Evolutionary conservation across 1,284 basidiomycete genomes (phyloP).

Genomic region (Fereydounia khargensis): DNA sequence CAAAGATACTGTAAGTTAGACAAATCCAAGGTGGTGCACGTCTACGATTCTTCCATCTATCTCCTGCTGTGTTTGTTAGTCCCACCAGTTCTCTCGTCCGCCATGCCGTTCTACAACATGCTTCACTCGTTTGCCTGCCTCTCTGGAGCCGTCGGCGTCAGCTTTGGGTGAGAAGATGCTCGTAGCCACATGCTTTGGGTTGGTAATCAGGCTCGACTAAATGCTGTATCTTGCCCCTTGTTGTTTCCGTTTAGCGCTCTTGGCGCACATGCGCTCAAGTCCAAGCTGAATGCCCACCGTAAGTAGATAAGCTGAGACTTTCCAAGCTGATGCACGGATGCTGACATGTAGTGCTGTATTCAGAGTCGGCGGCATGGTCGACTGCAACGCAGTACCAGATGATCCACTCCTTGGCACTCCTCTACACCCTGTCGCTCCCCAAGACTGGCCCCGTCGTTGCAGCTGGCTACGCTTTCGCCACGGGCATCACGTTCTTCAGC

Average conservation of each 20-base stretch:
- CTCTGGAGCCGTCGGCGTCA: constrained; percentile 38
- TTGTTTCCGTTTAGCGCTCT: constrained; percentile 24
- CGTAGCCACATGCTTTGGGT: not conserved
- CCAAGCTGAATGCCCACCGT: constrained; percentile 44
- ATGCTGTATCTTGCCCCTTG: not conserved
- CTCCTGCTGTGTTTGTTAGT: too few relatives aligned
- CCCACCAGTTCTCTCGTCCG: too few relatives aligned
- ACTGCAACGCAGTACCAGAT: constrained; percentile 53
- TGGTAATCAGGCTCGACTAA: not conserved
- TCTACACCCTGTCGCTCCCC: constrained; percentile 33
- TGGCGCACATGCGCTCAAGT: constrained; percentile 51
- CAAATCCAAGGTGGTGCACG: too few relatives aligned
- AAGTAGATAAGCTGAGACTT: constrained; percentile 1
- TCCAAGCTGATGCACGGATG: not conserved
- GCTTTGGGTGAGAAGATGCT: constrained; percentile 10
- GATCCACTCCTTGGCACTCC: constrained; percentile 48
- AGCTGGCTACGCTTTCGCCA: constrained; percentile 39
- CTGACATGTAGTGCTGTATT: not conserved
- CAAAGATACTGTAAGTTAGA: too few relatives aligned
- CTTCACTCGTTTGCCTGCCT: constrained; percentile 36
- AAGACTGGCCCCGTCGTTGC: constrained; percentile 21
- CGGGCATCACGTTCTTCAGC: constrained; percentile 53
- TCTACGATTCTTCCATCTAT: too few relatives aligned
- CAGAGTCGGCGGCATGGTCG: constrained; percentile 46
- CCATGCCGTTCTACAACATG: constrained; percentile 27